Evolutionary conservation across 768 basidiomycete genomes (phyloP), one percentile per base, ranked within the genome.

Genomic region (Tylopilus felleus): DNA sequence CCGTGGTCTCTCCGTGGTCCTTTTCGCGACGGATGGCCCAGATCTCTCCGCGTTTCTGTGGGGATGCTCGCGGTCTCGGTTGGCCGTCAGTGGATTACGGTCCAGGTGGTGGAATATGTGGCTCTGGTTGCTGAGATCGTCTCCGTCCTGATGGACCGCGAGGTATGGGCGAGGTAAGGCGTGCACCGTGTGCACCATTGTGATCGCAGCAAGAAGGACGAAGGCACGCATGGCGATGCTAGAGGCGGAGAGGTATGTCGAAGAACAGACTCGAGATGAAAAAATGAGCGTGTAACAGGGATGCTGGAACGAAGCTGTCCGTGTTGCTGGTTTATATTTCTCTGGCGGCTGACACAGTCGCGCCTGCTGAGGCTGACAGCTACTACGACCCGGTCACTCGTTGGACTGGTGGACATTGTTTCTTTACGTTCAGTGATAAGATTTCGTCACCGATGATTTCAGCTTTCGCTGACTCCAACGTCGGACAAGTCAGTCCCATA

Each of bases 31-130:
- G 21, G 49, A 25, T 8, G 31, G 1, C 25, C 29, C 50, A 13
- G 51, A 17, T 44, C 47, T 50, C 38, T 45, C 41, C 8, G 40
- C 38, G 44, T 31, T 47, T 31, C 35, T 21, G 29, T 48, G 35
- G 10, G n/a, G 25, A 33, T 33, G 55, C 19, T 55, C 50, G 40
- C 49, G 62, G 39, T 57, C 49, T 8, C 39, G 56, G 51, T 49
- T 49, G 52, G 64, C 62, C 8, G 65, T 68, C 21, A 54, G 58
- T 36, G 51, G 69, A 49, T 67, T 71, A 16, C 60, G 69, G 48
- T 71, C 69, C 44, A 68, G 29, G 49, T 70, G 66, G 19, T 68
- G 66, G 51, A 68, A 66, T 25, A 64, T 23, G 42, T 68, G 57
- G 21, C 47, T 59, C 25, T 64, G 57, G 52, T 65, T 56, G 25